phyloP scores from a whole-genome alignment of 1,284 basidiomycete species.

The Puccinia brachypodii region DNA sequence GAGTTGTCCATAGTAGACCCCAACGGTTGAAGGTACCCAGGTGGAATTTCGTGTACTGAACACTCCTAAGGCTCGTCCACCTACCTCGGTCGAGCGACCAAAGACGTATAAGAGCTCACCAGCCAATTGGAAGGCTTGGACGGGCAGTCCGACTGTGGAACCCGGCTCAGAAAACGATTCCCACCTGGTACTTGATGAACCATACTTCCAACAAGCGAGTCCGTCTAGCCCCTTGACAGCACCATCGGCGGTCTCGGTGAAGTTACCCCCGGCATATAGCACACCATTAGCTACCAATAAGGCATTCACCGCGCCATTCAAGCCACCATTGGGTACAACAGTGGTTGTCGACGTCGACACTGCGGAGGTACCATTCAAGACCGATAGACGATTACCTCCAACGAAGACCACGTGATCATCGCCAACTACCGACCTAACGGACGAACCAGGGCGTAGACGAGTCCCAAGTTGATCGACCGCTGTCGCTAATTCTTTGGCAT shows the following conservation, averaged over 20 bases:
- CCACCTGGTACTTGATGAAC: slow-evolving; percentile 20
- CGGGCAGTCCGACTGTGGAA: neutral
- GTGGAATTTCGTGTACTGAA: slow-evolving; percentile 7
- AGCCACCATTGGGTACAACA: slow-evolving; percentile 37
- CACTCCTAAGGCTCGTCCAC: slow-evolving; percentile 7
- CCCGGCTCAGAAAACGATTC: slow-evolving; percentile 18
- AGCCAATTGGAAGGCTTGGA: slow-evolving; percentile 14
- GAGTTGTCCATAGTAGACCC: slow-evolving; percentile 37
- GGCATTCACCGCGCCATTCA: slow-evolving; percentile 30
- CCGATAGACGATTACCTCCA: slow-evolving; percentile 29
- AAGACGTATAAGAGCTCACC: slow-evolving; percentile 15
- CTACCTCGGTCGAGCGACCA: slow-evolving; percentile 14
- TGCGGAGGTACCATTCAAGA: slow-evolving; percentile 16
- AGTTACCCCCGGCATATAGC: slow-evolving; percentile 38
- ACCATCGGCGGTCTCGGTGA: slow-evolving; percentile 28
- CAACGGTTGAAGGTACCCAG: slow-evolving; percentile 11
- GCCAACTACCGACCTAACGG: slow-evolving; percentile 14
- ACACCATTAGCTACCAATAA: neutral
- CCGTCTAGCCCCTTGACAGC: slow-evolving; percentile 13
- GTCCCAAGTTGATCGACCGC: slow-evolving; percentile 31
- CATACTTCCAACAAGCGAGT: slow-evolving; percentile 44
- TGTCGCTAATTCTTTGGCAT: neutral
- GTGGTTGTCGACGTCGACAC: neutral
- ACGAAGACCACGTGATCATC: slow-evolving; percentile 24
- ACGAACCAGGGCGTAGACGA: neutral